These are phyloP conservation scores for Falciphora oryzae DNA, from an alignment of 2,329 filamentous ascomycete genomes.

Conservation along the genomic window DNA sequence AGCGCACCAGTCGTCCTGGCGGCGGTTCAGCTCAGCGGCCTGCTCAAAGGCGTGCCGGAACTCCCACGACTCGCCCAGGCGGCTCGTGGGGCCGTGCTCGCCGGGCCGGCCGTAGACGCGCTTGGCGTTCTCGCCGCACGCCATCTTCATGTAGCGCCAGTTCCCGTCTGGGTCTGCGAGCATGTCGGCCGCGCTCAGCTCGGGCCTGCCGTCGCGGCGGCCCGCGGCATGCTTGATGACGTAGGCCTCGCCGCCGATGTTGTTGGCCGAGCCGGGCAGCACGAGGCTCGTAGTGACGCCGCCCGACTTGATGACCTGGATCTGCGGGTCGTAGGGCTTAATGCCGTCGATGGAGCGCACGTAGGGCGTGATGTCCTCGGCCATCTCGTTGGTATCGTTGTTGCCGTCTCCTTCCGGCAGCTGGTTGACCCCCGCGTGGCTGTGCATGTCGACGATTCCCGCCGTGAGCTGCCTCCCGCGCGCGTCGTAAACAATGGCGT, in stretches of 20 bases:
- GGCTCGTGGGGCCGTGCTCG: slow-evolving; percentile 48
- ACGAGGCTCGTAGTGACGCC: slow-evolving; percentile 66
- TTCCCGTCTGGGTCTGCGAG: slow-evolving; percentile 59
- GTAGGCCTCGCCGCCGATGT: slow-evolving; percentile 66
- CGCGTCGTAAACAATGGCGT: slow-evolving; percentile 50
- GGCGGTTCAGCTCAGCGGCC: slow-evolving; percentile 48
- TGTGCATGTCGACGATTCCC: slow-evolving; percentile 69
- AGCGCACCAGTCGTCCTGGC: slow-evolving; percentile 64
- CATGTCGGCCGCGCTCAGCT: slow-evolving; percentile 58
- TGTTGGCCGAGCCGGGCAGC: slow-evolving; percentile 65
- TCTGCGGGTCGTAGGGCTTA: slow-evolving; percentile 57
- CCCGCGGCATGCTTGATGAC: slow-evolving; percentile 64
- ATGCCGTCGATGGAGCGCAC: slow-evolving; percentile 62
- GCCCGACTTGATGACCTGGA: slow-evolving; percentile 65
- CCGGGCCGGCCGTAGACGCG: slow-evolving; percentile 51
- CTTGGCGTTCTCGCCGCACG: slow-evolving; percentile 67
- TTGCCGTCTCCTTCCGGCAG: slow-evolving; percentile 50
- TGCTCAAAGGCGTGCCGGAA: slow-evolving; percentile 64
- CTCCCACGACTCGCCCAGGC: slow-evolving; percentile 64
- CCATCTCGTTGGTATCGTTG: slow-evolving; percentile 59
- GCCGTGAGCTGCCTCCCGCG: slow-evolving; percentile 56
- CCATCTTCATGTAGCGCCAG: slow-evolving; percentile 73
- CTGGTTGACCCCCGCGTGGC: slow-evolving; percentile 54
- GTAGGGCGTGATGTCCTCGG: slow-evolving; percentile 59
- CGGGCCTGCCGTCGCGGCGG: slow-evolving; percentile 50